phyloP scores from a whole-genome alignment of 163 green algal species.

The Chlorella variabilis region DNA sequence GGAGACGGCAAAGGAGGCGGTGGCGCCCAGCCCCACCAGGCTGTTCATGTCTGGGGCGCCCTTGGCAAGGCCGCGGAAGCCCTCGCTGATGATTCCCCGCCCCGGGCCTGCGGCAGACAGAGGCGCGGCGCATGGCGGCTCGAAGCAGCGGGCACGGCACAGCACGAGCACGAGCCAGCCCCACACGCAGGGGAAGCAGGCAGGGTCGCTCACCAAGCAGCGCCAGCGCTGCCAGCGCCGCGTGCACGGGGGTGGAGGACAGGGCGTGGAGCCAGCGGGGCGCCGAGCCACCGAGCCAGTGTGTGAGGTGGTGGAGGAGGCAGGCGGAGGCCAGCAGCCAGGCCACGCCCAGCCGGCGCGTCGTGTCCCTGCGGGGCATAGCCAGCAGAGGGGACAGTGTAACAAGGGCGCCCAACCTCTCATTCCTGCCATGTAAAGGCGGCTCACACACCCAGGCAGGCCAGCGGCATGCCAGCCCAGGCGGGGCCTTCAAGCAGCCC shows the following conservation, averaged over 20 bases:
- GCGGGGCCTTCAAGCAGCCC: no score
- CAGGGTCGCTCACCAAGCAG: constrained; percentile 65
- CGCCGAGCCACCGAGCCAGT: constrained; percentile 65
- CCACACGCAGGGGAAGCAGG: background rate
- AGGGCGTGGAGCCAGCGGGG: constrained; percentile 72
- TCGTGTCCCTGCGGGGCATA: constrained; percentile 53
- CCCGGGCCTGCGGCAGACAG: constrained; percentile 73
- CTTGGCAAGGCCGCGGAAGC: constrained; percentile 60
- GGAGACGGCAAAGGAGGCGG: constrained; percentile 76
- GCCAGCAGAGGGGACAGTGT: background rate
- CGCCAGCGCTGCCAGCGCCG: constrained; percentile 74
- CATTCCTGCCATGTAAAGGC: background rate
- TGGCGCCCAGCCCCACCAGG: constrained; percentile 88
- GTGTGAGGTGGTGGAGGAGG: constrained; percentile 83
- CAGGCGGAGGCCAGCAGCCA: constrained; percentile 86
- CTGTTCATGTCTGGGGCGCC: constrained; percentile 92
- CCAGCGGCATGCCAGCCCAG: no score
- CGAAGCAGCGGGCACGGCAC: background rate
- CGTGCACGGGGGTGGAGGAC: constrained; percentile 73
- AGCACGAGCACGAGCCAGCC: background rate
- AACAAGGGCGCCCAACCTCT: background rate
- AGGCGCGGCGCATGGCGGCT: background rate
- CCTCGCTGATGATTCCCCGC: constrained; percentile 81
- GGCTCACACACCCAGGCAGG: no score
- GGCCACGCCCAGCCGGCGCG: constrained; percentile 76